These are phyloP conservation scores for Rhododendron ovatum DNA, from an alignment of 148 eudicot species.

Conservation along the genomic window DNA sequence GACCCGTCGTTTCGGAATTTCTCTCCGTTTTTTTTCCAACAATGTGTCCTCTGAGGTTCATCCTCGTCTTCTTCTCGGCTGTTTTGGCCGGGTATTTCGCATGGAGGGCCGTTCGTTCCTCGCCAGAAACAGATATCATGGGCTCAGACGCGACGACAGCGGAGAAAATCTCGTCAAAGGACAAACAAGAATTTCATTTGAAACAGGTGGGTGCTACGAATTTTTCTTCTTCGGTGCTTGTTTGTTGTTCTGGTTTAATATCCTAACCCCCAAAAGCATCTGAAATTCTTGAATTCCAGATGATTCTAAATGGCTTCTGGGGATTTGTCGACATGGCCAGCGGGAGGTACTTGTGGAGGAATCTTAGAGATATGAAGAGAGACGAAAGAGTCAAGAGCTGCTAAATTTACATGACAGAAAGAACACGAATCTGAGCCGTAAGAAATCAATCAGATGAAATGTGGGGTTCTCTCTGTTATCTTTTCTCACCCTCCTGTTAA, in stretches of 20 bases:
- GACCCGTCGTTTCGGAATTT: not conserved
- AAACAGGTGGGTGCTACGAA: constrained; percentile 22
- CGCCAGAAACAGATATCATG: constrained; percentile 13
- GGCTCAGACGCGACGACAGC: constrained; percentile 18
- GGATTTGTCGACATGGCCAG: constrained; percentile 75
- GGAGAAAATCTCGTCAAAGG: constrained; percentile 21
- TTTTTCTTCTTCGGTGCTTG: not conserved
- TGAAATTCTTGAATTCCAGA: constrained; percentile 22
- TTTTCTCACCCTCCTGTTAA: not conserved
- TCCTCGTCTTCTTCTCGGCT: constrained; percentile 71
- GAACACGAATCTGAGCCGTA: not conserved
- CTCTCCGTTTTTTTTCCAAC: not conserved
- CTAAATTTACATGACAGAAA: constrained; percentile 9
- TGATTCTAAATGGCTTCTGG: constrained; percentile 53
- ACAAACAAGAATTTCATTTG: constrained; percentile 23
- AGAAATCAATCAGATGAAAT: not conserved
- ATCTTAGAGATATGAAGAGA: constrained; percentile 40
- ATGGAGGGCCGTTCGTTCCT: constrained; percentile 47
- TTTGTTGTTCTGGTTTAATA: not conserved
- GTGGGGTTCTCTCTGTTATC: not conserved
- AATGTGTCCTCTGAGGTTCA: constrained; percentile 70
- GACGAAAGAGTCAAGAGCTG: constrained; percentile 29
- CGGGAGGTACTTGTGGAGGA: constrained; percentile 71
- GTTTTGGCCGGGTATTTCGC: constrained; percentile 63
- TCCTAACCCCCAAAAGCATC: not conserved